These are phyloP conservation scores for Zygnema cylindricum DNA, from an alignment of 139 green algal species.

Conservation along the genomic window DNA sequence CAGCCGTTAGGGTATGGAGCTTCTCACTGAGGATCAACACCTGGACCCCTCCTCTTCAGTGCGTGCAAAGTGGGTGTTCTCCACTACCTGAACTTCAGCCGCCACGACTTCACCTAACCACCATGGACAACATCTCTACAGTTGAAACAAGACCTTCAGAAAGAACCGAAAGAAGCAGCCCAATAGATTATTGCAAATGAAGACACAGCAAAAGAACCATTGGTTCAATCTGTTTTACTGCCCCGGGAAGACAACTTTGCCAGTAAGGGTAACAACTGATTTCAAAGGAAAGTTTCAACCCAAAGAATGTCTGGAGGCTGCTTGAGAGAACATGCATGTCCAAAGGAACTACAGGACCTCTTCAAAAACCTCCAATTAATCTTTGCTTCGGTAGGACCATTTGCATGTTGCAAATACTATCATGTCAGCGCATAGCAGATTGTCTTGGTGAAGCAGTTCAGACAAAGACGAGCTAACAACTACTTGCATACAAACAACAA, in stretches of 20 bases:
- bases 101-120: too few relatives aligned
- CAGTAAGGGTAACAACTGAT: too few relatives aligned
- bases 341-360: background rate
- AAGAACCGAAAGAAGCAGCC: too few relatives aligned
- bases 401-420: background rate
- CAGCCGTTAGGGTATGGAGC: conserved; percentile 61
- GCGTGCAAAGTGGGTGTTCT: background rate
- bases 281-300: too few relatives aligned
- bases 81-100: conserved; percentile 20
- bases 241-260: too few relatives aligned
- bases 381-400: conserved; percentile 4
- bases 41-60: conserved; percentile 54
- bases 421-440: background rate
- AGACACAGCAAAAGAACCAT: too few relatives aligned
- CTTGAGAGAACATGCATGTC: conserved; percentile 9
- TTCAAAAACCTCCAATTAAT: conserved; percentile 3
- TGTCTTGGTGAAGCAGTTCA: conserved; percentile 4
- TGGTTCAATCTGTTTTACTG: too few relatives aligned
- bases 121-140: too few relatives aligned
- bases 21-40: conserved; percentile 81
- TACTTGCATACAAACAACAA: too few relatives aligned
- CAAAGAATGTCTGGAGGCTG: conserved; percentile 24
- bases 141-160: too few relatives aligned
- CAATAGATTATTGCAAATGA: too few relatives aligned
- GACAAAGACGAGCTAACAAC: too few relatives aligned